Evolutionary conservation across 2,329 filamentous ascomycete genomes (phyloP).

Genomic region (Cytospora leucostoma): DNA sequence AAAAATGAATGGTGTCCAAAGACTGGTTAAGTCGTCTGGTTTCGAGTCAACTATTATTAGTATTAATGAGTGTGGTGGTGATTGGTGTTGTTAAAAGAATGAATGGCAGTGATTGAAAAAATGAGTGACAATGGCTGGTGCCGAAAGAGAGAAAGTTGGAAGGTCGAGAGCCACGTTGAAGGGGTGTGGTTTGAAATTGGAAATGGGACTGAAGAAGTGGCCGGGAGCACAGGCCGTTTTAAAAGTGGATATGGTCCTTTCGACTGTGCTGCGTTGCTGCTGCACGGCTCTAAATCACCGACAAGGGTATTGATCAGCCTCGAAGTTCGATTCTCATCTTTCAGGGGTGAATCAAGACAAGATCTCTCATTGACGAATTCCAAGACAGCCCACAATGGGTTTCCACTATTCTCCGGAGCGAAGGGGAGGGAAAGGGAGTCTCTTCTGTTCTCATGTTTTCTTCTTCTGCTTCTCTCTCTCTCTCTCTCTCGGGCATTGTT

Average conservation of each 20-base stretch:
- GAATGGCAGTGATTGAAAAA: conserved; percentile 42
- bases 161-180: conserved; percentile 24
- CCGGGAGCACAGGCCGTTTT: conserved; percentile 29
- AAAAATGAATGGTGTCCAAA: conserved; percentile 17
- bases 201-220: conserved; percentile 28
- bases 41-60: conserved; percentile 54
- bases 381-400: conserved; percentile 25
- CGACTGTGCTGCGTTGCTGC: conserved; percentile 27
- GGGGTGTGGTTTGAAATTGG: conserved; percentile 19
- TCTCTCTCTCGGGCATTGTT: conserved; percentile 3
- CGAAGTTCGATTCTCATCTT: conserved; percentile 28
- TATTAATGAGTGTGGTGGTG: conserved; percentile 57
- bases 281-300: conserved; percentile 29
- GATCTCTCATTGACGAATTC: conserved; percentile 24
- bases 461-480: no score
- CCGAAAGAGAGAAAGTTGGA: conserved; percentile 39
- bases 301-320: conserved; percentile 29
- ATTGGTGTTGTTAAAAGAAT: conserved; percentile 37
- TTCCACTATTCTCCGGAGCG: conserved; percentile 26
- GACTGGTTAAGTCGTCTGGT: conserved; percentile 41
- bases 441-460: conserved; percentile 28
- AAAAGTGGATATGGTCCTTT: conserved; percentile 25
- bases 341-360: conserved; percentile 29
- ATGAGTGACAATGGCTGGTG: conserved; percentile 60
- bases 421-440: conserved; percentile 29